These are phyloP conservation scores for Berkeleyomyces basicola DNA, from an alignment of 2,329 filamentous ascomycete species.

Conservation along the genomic window DNA sequence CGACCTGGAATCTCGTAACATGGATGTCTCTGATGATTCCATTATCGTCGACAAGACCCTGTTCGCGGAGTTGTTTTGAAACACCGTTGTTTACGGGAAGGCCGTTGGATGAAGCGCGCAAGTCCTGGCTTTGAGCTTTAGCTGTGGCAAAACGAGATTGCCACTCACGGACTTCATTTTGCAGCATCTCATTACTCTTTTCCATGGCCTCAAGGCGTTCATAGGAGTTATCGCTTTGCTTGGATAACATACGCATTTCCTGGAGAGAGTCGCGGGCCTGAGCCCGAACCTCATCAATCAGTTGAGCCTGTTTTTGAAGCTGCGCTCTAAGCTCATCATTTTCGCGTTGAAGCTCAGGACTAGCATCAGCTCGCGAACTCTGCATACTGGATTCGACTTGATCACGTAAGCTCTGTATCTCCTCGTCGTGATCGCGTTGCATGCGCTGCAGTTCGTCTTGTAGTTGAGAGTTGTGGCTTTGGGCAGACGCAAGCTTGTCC, in stretches of 20 bases:
- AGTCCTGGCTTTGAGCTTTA: slow-evolving; percentile 70
- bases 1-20: slow-evolving; percentile 86
- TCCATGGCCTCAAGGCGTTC: slow-evolving; percentile 70
- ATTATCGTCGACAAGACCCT: slow-evolving; percentile 49
- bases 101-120: slow-evolving; percentile 67
- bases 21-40: slow-evolving; percentile 82
- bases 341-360: slow-evolving; percentile 41
- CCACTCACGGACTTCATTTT: slow-evolving; percentile 78
- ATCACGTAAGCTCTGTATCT: slow-evolving; percentile 44
- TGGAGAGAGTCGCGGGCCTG: slow-evolving; percentile 70
- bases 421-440: slow-evolving; percentile 47
- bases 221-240: slow-evolving; percentile 60
- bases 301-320: slow-evolving; percentile 56
- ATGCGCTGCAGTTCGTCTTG: slow-evolving; percentile 63
- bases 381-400: slow-evolving; percentile 32
- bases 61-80: slow-evolving; percentile 47
- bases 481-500: slow-evolving; percentile 54
- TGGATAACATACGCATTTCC: slow-evolving; percentile 78
- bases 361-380: slow-evolving; percentile 2
- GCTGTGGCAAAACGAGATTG: slow-evolving; percentile 73
- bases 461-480: slow-evolving; percentile 62
- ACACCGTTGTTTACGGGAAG: slow-evolving; percentile 53
- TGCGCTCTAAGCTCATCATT: slow-evolving; percentile 52
- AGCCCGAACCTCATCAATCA: slow-evolving; percentile 72
- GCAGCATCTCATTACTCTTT: slow-evolving; percentile 56